Base-by-base conservation (phyloP, 441 rosid species). In the Populus hybrid region DNA sequence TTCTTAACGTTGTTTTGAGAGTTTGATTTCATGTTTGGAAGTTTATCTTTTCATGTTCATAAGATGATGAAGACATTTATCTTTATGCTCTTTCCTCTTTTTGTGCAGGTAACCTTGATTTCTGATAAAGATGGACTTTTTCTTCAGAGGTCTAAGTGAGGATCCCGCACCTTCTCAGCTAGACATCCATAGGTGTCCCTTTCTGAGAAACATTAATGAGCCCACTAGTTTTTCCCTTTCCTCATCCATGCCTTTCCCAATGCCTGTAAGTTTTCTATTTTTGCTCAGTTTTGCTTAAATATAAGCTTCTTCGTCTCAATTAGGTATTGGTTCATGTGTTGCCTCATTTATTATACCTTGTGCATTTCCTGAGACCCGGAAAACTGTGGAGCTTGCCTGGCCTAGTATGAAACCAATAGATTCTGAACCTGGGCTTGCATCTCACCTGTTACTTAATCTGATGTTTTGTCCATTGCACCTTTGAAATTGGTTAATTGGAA, bases 191-290 rank as follows among this genome's bases (percentile, higher is more conserved):
- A 90, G 84, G 86, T 92, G 98, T 72, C 97, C 98, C 8, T 94
- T 94, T 82, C 83, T 94, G 70, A 91, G 95, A 78, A 94, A 90
- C 84, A 92, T 94, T 67, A 89, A 91, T 84, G 89, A 90, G 82
- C 94, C 97, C n/a, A 88, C 97, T 21, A 85, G 81, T 79, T 92
- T 92, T 75, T 89, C 92, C 40, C 85, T 91, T 81, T 83, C 95
- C 23, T 86, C 98, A 3, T 83, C 94, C 69, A 42, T 81, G 78
- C 83, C 76, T 86, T 73, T 89, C 68, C 85, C 92, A 19, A 24
- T 83, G 53, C 92, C 87, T 30, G 96, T 91, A 84, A 85, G 78
- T 75, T 24, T 6, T 64, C 38, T 75, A 35, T 70, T 40, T 72
- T 77, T 69, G 19, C 34, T 65, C 32, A 53, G 34, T 8, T 53